These are phyloP conservation scores for Colletotrichum sp. DNA, from an alignment of 2,329 filamentous ascomycete species.

Conservation along the genomic window DNA sequence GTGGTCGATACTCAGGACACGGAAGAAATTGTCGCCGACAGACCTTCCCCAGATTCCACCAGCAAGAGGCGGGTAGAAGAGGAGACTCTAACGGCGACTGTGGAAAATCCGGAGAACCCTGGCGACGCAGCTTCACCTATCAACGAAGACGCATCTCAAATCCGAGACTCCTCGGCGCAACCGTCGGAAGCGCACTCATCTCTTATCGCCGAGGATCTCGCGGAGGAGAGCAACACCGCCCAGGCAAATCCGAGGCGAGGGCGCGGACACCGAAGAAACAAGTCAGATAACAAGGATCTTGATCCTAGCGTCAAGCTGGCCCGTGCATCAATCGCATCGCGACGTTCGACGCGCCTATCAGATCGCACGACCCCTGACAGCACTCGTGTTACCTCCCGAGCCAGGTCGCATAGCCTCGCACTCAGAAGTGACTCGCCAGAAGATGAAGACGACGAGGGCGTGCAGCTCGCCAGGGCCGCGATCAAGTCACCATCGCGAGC, in stretches of 20 bases:
- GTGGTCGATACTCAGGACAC: constrained; percentile 3
- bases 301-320: constrained; percentile 21
- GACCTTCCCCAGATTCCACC: neutral
- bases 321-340: constrained; percentile 19
- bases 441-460: constrained; percentile 28
- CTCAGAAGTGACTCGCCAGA: constrained; percentile 25
- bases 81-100: neutral
- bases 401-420: constrained; percentile 29
- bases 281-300: constrained; percentile 11
- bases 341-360: constrained; percentile 21
- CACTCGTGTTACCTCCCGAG: constrained; percentile 28
- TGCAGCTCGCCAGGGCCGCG: constrained; percentile 33
- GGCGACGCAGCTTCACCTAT: neutral
- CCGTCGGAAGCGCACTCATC: constrained; percentile 16
- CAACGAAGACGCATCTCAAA: constrained; percentile 12
- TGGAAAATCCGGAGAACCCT: neutral
- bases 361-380: constrained; percentile 22
- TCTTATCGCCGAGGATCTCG: constrained; percentile 19
- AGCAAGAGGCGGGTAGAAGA: neutral
- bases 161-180: constrained; percentile 17
- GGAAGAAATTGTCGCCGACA: constrained; percentile 3
- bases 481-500: constrained; percentile 31
- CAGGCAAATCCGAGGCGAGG: constrained; percentile 14
- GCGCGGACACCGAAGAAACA: constrained; percentile 18
- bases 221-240: constrained; percentile 4